Base-by-base conservation (phyloP, 2,329 filamentous ascomycete genomes). In the Furcasterigmium sp. region DNA sequence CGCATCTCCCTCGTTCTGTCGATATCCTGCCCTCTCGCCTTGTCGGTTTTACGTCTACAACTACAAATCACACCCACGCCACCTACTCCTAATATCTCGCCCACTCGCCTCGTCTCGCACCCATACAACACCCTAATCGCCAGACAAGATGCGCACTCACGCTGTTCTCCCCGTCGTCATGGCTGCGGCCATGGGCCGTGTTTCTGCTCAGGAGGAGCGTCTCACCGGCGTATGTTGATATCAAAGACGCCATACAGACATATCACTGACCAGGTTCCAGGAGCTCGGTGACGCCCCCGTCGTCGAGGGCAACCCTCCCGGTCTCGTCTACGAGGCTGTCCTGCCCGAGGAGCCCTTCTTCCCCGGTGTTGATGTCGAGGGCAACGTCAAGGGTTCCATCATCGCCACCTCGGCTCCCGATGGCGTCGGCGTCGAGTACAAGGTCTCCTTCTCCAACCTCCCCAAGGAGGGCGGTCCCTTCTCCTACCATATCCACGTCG, bases 401-500 rank as follows among this genome's bases (percentile, higher is more conserved):
- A 63, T 61, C 13, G 75, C 69, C 32, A 62, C 61, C 29, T 64
- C 72, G 32, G 63, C 64, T 32, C 58, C 68, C 1, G 65, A 72
- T 43, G 77, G 76, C 40, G 64, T 69, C 19, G 81, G 81, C 35
- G 73, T 84, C 41, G 60, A 67, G 42, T 77, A 80, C 58, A 62
- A 67, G 42, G 70, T 82, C 50, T 61, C 68, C 25, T 75, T 85
- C 54, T 71, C 67, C 43, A 80, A 81, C 54, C 64, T 85, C 8
- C 80, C 82, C 42, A 65, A 68, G 10, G 64, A 68, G 45, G 71
- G 72, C 35, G 78, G 78, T 2, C 78, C 80, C 11, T 84, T 83
- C 65, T 56, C 70, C 46, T 91, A 89, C 67, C 86, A 91, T 60
- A 68, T 91, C 51, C 87, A 91, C 63, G 76, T 73, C 41, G 55